phyloP scores from a whole-genome alignment of 2,329 filamentous ascomycete genomes.

The Aspergillus neoniger region DNA sequence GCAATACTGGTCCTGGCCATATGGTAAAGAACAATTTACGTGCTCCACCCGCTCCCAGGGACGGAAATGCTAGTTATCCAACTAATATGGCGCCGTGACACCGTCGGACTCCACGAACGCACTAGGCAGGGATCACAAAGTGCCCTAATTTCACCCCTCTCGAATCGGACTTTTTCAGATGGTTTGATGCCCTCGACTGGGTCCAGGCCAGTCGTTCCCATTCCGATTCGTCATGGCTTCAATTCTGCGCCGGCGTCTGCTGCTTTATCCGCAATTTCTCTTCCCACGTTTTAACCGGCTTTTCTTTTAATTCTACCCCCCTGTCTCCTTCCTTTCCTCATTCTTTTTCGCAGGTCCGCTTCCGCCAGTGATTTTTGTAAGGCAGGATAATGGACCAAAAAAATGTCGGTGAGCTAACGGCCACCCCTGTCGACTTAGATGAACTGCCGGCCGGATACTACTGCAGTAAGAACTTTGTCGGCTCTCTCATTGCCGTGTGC shows the following conservation, averaged over 20 bases:
- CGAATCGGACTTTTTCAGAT: neutral
- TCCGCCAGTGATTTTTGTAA: neutral
- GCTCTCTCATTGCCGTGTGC: slow-evolving; percentile 3
- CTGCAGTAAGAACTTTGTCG: slow-evolving; percentile 5
- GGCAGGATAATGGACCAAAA: slow-evolving; percentile 1
- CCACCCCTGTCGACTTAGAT: neutral
- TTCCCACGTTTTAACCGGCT: neutral
- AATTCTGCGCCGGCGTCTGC: neutral
- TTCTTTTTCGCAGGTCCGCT: neutral
- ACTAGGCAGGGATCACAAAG: neutral
- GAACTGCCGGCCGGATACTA: slow-evolving; percentile 1
- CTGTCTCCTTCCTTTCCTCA: neutral
- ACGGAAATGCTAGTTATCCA: neutral
- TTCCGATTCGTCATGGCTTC: neutral
- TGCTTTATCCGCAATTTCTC: neutral
- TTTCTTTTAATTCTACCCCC: neutral
- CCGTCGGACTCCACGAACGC: neutral
- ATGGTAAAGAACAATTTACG: neutral
- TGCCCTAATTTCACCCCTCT: neutral
- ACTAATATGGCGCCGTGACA: neutral
- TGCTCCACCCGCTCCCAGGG: neutral
- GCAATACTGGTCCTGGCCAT: neutral
- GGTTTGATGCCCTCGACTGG: neutral
- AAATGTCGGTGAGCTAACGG: neutral
- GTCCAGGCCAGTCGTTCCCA: neutral